Base-by-base conservation (phyloP, 2,329 filamentous ascomycete species). In the Dothiorella sarmentorum region DNA sequence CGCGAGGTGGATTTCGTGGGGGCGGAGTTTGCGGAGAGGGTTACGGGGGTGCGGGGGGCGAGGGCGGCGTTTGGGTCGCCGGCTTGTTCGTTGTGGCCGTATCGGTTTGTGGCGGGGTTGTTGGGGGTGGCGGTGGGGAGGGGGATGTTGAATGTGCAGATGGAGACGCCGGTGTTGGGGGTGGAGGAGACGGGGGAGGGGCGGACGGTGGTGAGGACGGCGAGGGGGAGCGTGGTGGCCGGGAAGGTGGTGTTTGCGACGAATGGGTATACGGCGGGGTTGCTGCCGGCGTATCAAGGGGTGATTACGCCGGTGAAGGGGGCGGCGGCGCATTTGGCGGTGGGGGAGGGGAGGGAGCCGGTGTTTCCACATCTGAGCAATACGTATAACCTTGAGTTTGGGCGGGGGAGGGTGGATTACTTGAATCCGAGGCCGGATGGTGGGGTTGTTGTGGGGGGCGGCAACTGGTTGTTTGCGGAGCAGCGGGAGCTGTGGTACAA, bases 381-480 rank as follows among this genome's bases (percentile, higher is more conserved):
- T 17, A 69, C 65, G 3, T 70, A 69, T 52, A 69, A 69, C 42
- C 65, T 69, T 18, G 35, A 55, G 6, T 55, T 29, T 24, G 37
- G 29, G 5, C 7, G 37, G 26, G n/a, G 4, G 47, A 37, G n/a
- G 24, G 51, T 55, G 56, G 69, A 71, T 43, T 80, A 80, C 43
- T 67, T 78, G 7, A 77, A 78, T 43, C 73, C 74, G 9, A 72
- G 78, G 3, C 65, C 69, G 1, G 78, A 81, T 51, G 76, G 76
- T 0, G 75, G 75, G 33, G 73, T 78, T 33, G 65, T 78, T 5
- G 74, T 79, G 0, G 77, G 77, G 1, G 79, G 79, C 15, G 78
- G 71, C 0, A 63, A 67, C n/a, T 64, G 64, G 27, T 64, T 63
- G 1, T 80, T 72, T 63, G 64, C 65, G 37, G 37, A 66, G 15